Percentiles rank a stretch among this genome's conserved stretches.
These are phyloP conservation scores for Penicillium bialowiezense DNA, from an alignment of 495 filamentous ascomycete genomes.

Conservation along the genomic window DNA sequence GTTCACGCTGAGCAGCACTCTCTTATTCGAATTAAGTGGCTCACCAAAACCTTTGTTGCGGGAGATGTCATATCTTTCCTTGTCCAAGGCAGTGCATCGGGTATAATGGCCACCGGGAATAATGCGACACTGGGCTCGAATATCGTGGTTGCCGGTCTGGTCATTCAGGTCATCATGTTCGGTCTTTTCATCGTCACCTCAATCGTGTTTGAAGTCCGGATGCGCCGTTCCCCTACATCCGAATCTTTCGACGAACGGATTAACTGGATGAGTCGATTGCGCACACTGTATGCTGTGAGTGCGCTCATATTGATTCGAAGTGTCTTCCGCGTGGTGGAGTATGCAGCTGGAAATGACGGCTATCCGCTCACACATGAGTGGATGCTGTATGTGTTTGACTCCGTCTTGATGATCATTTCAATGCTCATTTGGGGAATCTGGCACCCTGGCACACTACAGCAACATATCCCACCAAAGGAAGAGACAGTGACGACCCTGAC, in stretches of 20 bases:
- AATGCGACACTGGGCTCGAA: neutral
- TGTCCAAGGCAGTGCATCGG: conserved; percentile 12
- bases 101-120: conserved; percentile 2
- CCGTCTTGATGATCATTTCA: conserved; percentile 47
- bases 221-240: conserved; percentile 19
- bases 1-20: conserved; percentile 33
- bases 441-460: neutral
- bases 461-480: neutral
- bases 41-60: conserved; percentile 19
- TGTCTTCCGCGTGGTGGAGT: conserved; percentile 61
- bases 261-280: conserved; percentile 48
- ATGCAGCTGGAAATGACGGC: conserved; percentile 48
- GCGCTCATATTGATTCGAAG: conserved; percentile 54
- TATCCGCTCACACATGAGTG: conserved; percentile 37
- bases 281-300: conserved; percentile 47
- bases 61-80: conserved; percentile 19
- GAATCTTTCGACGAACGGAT: conserved; percentile 7
- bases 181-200: conserved; percentile 31
- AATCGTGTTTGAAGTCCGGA: conserved; percentile 25
- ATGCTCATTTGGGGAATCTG: conserved; percentile 43
- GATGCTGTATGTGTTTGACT: conserved; percentile 15
- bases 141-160: conserved; percentile 31
- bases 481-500: neutral
- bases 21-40: neutral
- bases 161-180: conserved; percentile 35